Percentiles rank a stretch among this genome's conserved stretches.
These are phyloP conservation scores for Monoraphidium neglectum DNA, from an alignment of 139 green algal species.

Conservation along the genomic window DNA sequence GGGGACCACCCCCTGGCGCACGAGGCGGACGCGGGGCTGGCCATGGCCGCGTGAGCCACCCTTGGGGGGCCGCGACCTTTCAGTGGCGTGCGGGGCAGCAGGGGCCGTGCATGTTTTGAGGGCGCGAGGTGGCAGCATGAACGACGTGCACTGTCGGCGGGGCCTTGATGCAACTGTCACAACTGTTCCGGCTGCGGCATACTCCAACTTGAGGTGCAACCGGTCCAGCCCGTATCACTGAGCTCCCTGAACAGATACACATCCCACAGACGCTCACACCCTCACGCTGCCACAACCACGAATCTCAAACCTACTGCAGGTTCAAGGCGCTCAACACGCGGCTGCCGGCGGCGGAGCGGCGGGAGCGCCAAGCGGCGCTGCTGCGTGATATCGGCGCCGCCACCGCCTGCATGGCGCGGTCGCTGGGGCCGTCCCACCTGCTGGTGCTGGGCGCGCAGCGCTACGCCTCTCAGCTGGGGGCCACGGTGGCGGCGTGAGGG, in stretches of 20 bases:
- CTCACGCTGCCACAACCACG: not conserved
- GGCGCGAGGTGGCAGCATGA: no score
- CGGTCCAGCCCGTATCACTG: not conserved
- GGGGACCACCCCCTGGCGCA: constrained; percentile 37
- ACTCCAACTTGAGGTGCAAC: not conserved
- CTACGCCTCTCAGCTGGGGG: constrained; percentile 22
- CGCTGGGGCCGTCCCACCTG: constrained; percentile 25
- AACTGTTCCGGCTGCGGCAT: not conserved
- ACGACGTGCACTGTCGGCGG: not conserved
- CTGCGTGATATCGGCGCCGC: constrained; percentile 17
- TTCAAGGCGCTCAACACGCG: constrained; percentile 32
- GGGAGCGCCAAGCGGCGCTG: not conserved
- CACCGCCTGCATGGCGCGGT: constrained; percentile 30
- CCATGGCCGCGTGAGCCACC: constrained; percentile 43
- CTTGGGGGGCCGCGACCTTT: not conserved
- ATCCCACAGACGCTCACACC: not conserved
- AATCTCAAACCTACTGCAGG: constrained; percentile 17
- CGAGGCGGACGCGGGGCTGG: constrained; percentile 58
- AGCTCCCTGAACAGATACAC: not conserved
- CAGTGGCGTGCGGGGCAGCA: not conserved
- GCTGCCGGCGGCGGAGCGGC: not conserved
- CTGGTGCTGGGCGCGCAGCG: constrained; percentile 15
- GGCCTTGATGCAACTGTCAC: not conserved
- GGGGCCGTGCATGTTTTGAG: not conserved
- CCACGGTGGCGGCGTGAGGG: no score